Conservation (phyloP, 129 eudicot genomes). For the Pulicaria dysenterica region DNA sequence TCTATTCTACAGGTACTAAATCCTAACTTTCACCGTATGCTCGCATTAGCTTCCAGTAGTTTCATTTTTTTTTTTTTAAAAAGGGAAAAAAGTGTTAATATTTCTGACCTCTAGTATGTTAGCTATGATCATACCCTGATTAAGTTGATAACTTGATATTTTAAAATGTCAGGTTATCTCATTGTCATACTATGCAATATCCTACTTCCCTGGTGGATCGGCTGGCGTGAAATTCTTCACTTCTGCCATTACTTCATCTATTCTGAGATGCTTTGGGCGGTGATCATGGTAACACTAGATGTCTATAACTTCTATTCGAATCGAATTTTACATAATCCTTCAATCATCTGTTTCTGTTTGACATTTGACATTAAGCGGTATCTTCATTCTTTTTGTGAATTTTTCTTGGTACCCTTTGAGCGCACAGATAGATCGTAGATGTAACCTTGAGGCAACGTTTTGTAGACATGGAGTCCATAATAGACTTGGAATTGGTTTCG, state of each 20-base stretch:
- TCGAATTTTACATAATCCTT: conserved; percentile 16
- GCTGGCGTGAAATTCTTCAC: conserved; percentile 83
- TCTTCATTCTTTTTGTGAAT: conserved; percentile 24
- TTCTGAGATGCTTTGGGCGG: conserved; percentile 86
- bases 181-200: conserved; percentile 77
- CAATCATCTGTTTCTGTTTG: not conserved
- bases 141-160: no score
- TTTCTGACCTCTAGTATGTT: no score
- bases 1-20: conserved; percentile 76
- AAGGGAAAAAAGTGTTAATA: no score
- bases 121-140: no score
- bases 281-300: conserved; percentile 36
- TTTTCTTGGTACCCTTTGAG: not conserved
- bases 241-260: conserved; percentile 67
- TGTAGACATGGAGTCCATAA: not conserved
- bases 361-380: not conserved
- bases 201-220: conserved; percentile 98
- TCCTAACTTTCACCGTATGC: not conserved
- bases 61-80: no score
- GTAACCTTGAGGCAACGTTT: conserved; percentile 3
- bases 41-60: no score
- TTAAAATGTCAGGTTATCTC: conserved; percentile 65
- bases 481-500: no score
- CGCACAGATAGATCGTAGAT: conserved; percentile 5
- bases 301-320: not conserved